These are phyloP conservation scores for Saccharomyces hybrid DNA, from an alignment of 1,139 yeast species.

Conservation along the genomic window DNA sequence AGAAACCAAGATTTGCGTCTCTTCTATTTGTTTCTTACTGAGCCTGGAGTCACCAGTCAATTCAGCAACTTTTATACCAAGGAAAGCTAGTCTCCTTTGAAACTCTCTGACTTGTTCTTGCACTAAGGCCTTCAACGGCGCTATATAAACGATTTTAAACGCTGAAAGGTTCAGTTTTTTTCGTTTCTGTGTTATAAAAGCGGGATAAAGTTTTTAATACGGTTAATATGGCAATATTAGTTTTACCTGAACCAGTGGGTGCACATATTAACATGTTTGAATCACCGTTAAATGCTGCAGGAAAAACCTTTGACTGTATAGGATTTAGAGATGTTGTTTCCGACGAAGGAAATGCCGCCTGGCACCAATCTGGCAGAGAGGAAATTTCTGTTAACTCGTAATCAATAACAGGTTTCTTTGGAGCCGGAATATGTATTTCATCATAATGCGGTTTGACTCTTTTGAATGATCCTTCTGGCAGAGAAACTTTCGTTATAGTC, in stretches of 20 bases:
- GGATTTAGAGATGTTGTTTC: constrained; percentile 67
- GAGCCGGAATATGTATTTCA: constrained; percentile 82
- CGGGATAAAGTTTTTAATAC: constrained; percentile 56
- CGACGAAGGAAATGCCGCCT: constrained; percentile 58
- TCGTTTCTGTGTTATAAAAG: constrained; percentile 42
- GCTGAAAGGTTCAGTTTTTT: constrained; percentile 44
- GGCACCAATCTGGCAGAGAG: constrained; percentile 76
- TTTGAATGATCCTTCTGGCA: constrained; percentile 84
- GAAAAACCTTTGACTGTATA: constrained; percentile 77
- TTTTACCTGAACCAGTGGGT: constrained; percentile 98
- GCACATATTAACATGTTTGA: constrained; percentile 81
- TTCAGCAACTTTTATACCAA: constrained; percentile 73
- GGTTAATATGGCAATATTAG: constrained; percentile 86
- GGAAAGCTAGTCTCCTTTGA: constrained; percentile 56
- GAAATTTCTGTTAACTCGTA: constrained; percentile 51
- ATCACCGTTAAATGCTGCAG: constrained; percentile 64
- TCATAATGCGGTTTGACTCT: constrained; percentile 69
- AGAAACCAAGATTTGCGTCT: constrained; percentile 80
- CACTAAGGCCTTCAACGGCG: constrained; percentile 90
- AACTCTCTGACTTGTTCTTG: constrained; percentile 92
- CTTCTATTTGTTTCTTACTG: constrained; percentile 66
- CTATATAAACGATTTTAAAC: constrained; percentile 81
- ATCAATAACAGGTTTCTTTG: constrained; percentile 40
- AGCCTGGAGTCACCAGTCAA: constrained; percentile 85
- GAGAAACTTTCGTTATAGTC: constrained; percentile 52